These are phyloP conservation scores for Cercospora beticola DNA, from an alignment of 2,329 filamentous ascomycete species.

Conservation along the genomic window DNA sequence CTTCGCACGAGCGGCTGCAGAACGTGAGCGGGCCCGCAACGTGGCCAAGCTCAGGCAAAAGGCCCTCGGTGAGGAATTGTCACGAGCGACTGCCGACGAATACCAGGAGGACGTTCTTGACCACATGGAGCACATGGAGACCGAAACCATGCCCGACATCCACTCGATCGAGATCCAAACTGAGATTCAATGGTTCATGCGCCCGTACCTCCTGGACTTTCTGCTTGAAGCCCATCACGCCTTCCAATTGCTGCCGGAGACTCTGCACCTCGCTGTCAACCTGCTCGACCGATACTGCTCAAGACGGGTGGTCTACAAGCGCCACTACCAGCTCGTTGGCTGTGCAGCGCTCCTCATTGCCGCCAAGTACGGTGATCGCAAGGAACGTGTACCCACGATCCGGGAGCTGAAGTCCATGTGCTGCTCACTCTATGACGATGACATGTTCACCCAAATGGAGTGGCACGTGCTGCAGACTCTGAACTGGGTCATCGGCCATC, in stretches of 20 bases:
- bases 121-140: constrained; percentile 96
- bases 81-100: constrained; percentile 78
- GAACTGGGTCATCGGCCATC: constrained; percentile 93
- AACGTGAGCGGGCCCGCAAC: constrained; percentile 74
- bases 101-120: constrained; percentile 92
- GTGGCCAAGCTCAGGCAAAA: constrained; percentile 81
- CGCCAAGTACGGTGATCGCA: constrained; percentile 98
- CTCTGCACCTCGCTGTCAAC: constrained; percentile 93
- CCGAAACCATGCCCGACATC: constrained; percentile 89
- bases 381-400: constrained; percentile 96
- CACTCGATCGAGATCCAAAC: constrained; percentile 98
- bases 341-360: constrained; percentile 95
- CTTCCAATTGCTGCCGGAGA: constrained; percentile 90
- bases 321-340: constrained; percentile 96
- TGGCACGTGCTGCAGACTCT: constrained; percentile 98
- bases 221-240: constrained; percentile 94
- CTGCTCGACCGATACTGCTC: constrained; percentile 97
- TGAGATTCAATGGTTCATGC: constrained; percentile 99
- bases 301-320: constrained; percentile 95
- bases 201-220: constrained; percentile 96
- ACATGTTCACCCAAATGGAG: constrained; percentile 99
- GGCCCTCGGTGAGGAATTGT: constrained; percentile 84
- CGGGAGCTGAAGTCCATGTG: constrained; percentile 98
- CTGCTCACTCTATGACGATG: constrained; percentile 94
- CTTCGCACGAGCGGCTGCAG: constrained; percentile 60